Evolutionary conservation across 148 eudicot genomes (phyloP).

Genomic region (Chenopodium quinoa): DNA sequence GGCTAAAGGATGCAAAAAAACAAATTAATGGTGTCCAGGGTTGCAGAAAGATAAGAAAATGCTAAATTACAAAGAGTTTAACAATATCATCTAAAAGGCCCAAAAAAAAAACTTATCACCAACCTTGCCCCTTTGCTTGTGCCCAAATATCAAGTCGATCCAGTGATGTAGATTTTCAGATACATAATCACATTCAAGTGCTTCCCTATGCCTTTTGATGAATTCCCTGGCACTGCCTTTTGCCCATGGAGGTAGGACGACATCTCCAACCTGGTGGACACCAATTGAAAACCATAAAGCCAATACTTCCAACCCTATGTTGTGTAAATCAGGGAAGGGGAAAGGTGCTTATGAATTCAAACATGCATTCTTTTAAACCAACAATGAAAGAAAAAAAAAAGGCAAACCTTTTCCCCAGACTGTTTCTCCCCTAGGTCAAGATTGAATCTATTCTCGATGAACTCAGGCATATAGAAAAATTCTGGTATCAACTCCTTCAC

Average conservation of each 20-base stretch:
- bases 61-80: no score
- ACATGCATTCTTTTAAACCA: not conserved
- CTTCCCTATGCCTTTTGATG: slow-evolving; percentile 89
- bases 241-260: slow-evolving; percentile 93
- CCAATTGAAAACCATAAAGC: not conserved
- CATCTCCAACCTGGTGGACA: slow-evolving; percentile 70
- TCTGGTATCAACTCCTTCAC: slow-evolving; percentile 99
- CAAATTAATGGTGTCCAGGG: no score
- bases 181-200: slow-evolving; percentile 92
- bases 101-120: slow-evolving; percentile 22
- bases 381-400: slow-evolving; percentile 8
- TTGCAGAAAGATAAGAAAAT: no score
- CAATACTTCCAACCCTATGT: not conserved
- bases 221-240: slow-evolving; percentile 94
- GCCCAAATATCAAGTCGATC: slow-evolving; percentile 97
- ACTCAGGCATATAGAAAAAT: slow-evolving; percentile 96
- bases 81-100: not conserved
- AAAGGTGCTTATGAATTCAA: not conserved
- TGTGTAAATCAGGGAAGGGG: not conserved
- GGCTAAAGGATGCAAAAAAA: no score
- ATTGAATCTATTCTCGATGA: slow-evolving; percentile 80
- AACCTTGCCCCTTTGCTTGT: slow-evolving; percentile 96
- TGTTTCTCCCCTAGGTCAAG: slow-evolving; percentile 98
- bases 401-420: slow-evolving; percentile 93
- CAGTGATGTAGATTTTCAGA: slow-evolving; percentile 97